Evolutionary conservation across 371 early-diverging fungal species (phyloP).

Genomic region (Parasitella parasitica): DNA sequence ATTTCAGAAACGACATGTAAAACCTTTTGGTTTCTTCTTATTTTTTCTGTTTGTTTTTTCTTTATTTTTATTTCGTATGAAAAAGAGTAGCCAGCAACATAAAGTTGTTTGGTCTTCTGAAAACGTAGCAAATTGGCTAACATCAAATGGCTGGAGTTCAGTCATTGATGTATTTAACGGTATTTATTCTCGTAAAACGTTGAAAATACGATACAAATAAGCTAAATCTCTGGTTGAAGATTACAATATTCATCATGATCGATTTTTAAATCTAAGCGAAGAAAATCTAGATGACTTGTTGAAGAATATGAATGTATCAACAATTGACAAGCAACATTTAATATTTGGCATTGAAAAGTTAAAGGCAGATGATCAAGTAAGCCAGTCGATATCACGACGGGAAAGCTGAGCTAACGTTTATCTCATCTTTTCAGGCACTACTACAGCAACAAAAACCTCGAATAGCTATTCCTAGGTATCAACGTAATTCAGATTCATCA

Average conservation of each 20-base stretch:
- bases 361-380: conserved; percentile 17
- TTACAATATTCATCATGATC: conserved; percentile 17
- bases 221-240: background rate
- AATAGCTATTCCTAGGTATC: conserved; percentile 14
- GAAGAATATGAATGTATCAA: background rate
- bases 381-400: background rate
- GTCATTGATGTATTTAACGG: conserved; percentile 11
- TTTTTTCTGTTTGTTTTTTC: conserved; percentile 1
- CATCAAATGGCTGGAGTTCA: conserved; percentile 11
- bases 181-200: background rate
- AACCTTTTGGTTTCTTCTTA: background rate
- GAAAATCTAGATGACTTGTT: conserved; percentile 13
- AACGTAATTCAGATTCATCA: background rate
- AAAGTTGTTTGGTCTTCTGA: conserved; percentile 15
- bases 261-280: conserved; percentile 14
- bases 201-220: background rate
- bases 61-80: conserved; percentile 4
- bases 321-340: conserved; percentile 12
- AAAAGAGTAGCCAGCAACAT: conserved; percentile 1
- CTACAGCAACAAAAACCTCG: background rate
- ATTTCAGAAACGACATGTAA: background rate
- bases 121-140: conserved; percentile 17
- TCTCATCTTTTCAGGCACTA: background rate
- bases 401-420: background rate
- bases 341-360: conserved; percentile 17